These are phyloP conservation scores for Capsicum chinense DNA, from an alignment of 257 asterid species.

Conservation along the genomic window DNA sequence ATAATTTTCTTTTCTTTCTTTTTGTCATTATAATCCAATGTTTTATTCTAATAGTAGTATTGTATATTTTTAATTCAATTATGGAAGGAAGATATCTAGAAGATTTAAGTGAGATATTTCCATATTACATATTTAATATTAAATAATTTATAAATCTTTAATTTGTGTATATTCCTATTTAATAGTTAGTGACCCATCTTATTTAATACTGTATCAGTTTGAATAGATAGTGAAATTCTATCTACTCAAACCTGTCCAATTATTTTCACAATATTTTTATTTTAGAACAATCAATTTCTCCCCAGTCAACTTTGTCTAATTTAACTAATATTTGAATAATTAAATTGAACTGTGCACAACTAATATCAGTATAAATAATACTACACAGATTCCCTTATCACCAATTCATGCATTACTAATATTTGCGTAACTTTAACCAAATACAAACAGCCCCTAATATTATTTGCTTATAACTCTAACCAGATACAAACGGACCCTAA, in stretches of 20 bases:
- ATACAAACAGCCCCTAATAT: no score
- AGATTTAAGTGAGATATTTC: neutral
- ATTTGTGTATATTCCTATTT: neutral
- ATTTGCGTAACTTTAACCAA: no score
- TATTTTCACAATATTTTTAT: no score
- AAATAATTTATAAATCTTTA: neutral
- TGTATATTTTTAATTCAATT: neutral
- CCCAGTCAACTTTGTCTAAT: no score
- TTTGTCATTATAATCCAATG: neutral
- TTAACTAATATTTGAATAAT: no score
- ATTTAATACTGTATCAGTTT: neutral
- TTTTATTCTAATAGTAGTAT: neutral
- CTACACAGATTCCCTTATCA: no score
- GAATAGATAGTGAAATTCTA: neutral
- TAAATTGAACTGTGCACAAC: no score
- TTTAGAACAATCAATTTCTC: no score
- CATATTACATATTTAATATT: neutral
- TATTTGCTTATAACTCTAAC: no score
- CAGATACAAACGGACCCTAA: no score
- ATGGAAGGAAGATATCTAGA: neutral
- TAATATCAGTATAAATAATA: no score
- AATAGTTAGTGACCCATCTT: neutral
- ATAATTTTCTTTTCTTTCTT: neutral
- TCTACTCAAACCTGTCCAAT: neutral
- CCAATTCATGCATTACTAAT: no score